Evolutionary conservation across 805 yeast genomes (phyloP).

Genomic region (Candida schatavii): DNA sequence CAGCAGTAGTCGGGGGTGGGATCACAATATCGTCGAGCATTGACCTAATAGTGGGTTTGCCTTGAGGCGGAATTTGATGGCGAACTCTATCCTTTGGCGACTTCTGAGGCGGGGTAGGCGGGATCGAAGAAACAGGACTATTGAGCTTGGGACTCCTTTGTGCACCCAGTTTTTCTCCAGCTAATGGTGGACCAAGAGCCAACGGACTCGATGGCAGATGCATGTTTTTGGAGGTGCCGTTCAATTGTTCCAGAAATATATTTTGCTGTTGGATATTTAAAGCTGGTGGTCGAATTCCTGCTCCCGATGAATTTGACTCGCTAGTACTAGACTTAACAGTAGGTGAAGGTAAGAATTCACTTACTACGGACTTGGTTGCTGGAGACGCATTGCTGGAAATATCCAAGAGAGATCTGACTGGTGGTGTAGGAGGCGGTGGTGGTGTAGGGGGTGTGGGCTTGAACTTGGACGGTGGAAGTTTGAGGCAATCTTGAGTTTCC

Average conservation of each 20-base stretch:
- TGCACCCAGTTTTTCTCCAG: neutral
- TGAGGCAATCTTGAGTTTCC: neutral
- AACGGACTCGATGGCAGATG: neutral
- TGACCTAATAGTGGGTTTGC: neutral
- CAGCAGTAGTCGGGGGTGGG: neutral
- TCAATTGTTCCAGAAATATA: too few species aligned
- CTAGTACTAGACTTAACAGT: neutral
- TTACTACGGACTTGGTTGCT: neutral
- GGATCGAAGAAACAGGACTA: neutral
- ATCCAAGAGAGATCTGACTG: neutral
- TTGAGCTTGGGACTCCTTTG: neutral
- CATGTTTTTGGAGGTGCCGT: neutral
- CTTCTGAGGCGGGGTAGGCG: constrained; percentile 2
- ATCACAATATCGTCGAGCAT: neutral
- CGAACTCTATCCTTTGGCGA: neutral
- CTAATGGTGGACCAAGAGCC: neutral
- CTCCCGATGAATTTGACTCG: neutral
- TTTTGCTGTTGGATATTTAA: neutral
- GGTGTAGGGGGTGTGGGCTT: constrained; percentile 2
- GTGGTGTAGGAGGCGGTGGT: constrained; percentile 1
- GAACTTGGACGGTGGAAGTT: neutral
- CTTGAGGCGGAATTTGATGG: neutral
- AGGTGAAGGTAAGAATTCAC: constrained; percentile 1
- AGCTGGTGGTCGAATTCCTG: neutral
- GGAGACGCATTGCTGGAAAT: neutral